These are phyloP conservation scores for Phyllostachys edulis DNA, from an alignment of 176 grass and related monocot genomes.

Conservation along the genomic window DNA sequence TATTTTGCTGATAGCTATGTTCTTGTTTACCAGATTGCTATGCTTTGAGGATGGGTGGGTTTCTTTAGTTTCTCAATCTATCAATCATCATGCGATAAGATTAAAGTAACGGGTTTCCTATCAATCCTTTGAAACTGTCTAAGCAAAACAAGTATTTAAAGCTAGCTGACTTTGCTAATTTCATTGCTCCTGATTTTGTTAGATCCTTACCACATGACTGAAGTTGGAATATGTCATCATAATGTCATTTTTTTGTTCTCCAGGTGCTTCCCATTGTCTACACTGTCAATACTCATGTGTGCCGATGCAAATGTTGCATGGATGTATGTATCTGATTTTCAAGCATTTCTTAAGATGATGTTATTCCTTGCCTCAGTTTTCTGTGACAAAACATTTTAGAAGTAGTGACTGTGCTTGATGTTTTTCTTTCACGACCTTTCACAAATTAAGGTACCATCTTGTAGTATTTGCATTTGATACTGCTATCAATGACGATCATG, in stretches of 20 bases:
- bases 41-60: too few species aligned
- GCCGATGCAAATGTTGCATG: neutral
- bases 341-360: constrained; percentile 20
- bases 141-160: too few species aligned
- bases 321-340: constrained; percentile 6
- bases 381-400: constrained; percentile 92
- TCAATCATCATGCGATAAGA: too few species aligned
- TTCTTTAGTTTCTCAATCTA: too few species aligned
- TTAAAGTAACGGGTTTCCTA: too few species aligned
- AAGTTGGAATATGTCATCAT: neutral
- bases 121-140: too few species aligned
- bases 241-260: neutral
- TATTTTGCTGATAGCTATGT: too few species aligned
- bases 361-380: constrained; percentile 59
- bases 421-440: constrained; percentile 59
- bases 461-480: too few species aligned
- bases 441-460: too few species aligned
- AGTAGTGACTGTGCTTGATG: constrained; percentile 45
- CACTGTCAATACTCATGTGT: constrained; percentile 44
- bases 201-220: neutral
- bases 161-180: too few species aligned
- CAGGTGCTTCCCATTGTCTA: constrained; percentile 92
- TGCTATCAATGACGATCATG: too few species aligned
- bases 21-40: too few species aligned
- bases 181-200: neutral